Evolutionary conservation across 768 basidiomycete genomes (phyloP).

Genomic region (Suillus paluster): DNA sequence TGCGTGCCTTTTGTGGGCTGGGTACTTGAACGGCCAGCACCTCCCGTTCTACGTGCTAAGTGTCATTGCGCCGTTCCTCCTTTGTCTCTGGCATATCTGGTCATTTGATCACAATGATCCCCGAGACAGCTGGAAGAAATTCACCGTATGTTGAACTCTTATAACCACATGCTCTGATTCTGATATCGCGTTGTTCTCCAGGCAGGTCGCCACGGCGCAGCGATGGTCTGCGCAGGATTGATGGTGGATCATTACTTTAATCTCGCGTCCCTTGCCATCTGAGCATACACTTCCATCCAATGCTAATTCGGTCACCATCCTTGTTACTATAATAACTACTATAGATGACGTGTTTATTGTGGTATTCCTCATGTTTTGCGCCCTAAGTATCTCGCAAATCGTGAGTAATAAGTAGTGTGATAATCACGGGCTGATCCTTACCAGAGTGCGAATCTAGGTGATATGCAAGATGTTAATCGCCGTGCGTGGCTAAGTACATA

Average conservation of each 20-base stretch:
- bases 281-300: background rate
- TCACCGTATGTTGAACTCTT: background rate
- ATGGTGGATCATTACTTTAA: background rate
- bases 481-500: no score
- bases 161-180: background rate
- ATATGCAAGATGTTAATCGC: no score
- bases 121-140: background rate
- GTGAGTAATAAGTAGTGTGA: no score
- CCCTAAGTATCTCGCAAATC: no score
- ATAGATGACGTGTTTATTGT: no score
- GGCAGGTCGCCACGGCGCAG: background rate
- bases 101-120: conserved; percentile 3
- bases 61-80: background rate
- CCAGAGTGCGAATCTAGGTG: no score
- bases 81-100: conserved; percentile 1
- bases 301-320: background rate
- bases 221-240: background rate
- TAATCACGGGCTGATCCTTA: no score
- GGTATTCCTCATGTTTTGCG: no score
- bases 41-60: conserved; percentile 7
- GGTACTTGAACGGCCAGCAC: conserved; percentile 57
- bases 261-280: background rate
- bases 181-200: background rate
- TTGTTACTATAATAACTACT: background rate
- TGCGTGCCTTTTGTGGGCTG: conserved; percentile 53